These are phyloP conservation scores for Paraurostyla sp. DNA, from an alignment of 73 alveolate species.

Conservation along the genomic window DNA sequence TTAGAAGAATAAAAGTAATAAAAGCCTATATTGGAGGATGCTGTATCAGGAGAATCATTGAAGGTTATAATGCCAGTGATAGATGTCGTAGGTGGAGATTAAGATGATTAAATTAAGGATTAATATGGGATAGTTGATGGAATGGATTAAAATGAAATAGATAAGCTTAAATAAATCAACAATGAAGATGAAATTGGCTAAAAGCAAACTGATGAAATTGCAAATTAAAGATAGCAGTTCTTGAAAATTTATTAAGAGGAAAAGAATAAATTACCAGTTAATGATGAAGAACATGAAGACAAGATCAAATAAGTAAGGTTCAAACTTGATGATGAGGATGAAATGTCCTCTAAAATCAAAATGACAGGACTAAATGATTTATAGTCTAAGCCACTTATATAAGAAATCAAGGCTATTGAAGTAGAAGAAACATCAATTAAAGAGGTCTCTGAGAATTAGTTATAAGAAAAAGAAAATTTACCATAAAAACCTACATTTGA, in stretches of 20 bases:
- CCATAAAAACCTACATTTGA: not conserved
- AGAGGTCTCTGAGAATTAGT: not conserved
- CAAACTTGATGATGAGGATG: conserved; percentile 42
- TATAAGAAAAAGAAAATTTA: not conserved
- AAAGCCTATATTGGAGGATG: not conserved
- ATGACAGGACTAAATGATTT: conserved; percentile 19
- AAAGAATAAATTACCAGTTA: not conserved
- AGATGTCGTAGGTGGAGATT: not conserved
- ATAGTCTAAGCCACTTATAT: not conserved
- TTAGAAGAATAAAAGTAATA: not conserved
- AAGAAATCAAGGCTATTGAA: not conserved
- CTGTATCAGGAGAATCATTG: conserved; percentile 1
- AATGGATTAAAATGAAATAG: no score
- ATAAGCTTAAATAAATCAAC: not conserved
- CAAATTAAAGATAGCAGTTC: conserved; percentile 9
- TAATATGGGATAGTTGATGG: not conserved
- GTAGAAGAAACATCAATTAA: no score
- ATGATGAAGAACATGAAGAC: conserved; percentile 14
- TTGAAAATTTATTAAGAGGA: conserved; percentile 58
- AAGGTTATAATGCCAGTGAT: not conserved
- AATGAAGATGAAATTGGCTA: conserved; percentile 5
- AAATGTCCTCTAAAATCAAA: not conserved
- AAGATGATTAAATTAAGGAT: not conserved
- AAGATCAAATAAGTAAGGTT: conserved; percentile 45
- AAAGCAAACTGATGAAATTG: not conserved